Percentiles rank a stretch among this genome's conserved stretches.
Evolutionary conservation across 2,329 filamentous ascomycete species (phyloP).

Genomic region (Aspergillus transmontanensis): DNA sequence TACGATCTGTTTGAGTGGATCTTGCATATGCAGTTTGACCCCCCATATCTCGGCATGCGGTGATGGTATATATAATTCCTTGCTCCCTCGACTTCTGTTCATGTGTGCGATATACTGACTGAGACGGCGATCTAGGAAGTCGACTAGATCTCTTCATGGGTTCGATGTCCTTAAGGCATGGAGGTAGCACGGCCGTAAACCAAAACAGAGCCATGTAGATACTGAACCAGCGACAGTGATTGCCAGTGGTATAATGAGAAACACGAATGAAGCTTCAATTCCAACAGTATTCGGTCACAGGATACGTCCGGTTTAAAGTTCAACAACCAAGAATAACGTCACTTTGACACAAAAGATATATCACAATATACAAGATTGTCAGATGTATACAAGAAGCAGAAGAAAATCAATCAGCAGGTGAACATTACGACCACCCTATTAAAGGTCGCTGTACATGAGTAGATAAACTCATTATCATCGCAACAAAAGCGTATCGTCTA

Average conservation of each 20-base stretch:
- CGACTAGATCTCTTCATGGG: neutral
- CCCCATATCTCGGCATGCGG: neutral
- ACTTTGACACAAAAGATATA: neutral
- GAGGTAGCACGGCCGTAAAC: neutral
- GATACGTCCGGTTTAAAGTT: neutral
- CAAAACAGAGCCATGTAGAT: neutral
- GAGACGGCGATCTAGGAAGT: neutral
- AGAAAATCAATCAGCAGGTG: neutral
- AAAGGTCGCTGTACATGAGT: neutral
- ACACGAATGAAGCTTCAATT: neutral
- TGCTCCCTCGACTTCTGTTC: neutral
- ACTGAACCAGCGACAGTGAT: neutral
- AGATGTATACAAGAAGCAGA: neutral
- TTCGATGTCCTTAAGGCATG: neutral
- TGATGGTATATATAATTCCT: neutral
- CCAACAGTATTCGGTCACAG: neutral
- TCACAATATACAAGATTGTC: neutral
- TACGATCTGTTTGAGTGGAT: neutral
- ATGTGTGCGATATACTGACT: neutral
- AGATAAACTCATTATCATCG: neutral
- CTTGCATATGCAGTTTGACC: neutral
- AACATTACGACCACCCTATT: neutral
- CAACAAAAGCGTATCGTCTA: neutral
- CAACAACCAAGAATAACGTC: neutral
- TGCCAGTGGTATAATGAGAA: neutral